Evolutionary conservation across 2,329 filamentous ascomycete genomes (phyloP).

Genomic region (Nemania diffusa): DNA sequence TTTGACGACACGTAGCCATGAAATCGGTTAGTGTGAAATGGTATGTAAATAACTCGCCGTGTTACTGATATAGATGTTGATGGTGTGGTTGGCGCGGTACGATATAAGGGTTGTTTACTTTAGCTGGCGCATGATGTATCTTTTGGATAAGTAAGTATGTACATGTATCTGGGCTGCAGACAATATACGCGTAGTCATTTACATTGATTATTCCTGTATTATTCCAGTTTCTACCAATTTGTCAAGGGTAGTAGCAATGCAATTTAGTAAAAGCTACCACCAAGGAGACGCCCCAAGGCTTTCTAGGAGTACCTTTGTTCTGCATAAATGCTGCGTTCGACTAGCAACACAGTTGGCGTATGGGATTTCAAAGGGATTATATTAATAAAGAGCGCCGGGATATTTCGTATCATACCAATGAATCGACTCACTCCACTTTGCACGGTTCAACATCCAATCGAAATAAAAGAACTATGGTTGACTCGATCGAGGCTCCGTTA

Average conservation of each 20-base stretch:
- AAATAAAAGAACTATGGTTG: background rate
- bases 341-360: background rate
- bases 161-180: slow-evolving; percentile 7
- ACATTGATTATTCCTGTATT: background rate
- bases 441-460: background rate
- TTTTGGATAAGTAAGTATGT: no score
- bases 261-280: background rate
- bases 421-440: slow-evolving; percentile 3
- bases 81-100: background rate
- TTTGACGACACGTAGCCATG: background rate
- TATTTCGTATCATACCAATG: slow-evolving; percentile 5
- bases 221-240: background rate
- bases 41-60: background rate
- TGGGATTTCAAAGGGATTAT: slow-evolving; percentile 11
- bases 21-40: background rate
- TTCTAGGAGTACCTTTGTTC: slow-evolving; percentile 21
- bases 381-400: slow-evolving; percentile 11
- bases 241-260: background rate
- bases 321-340: slow-evolving; percentile 22
- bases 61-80: background rate
- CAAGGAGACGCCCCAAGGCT: background rate
- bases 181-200: background rate
- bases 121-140: slow-evolving; percentile 6
- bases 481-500: background rate
- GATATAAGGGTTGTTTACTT: slow-evolving; percentile 13